These are phyloP conservation scores for Pueraria montana DNA, from an alignment of 306 rosid genomes.

Conservation along the genomic window DNA sequence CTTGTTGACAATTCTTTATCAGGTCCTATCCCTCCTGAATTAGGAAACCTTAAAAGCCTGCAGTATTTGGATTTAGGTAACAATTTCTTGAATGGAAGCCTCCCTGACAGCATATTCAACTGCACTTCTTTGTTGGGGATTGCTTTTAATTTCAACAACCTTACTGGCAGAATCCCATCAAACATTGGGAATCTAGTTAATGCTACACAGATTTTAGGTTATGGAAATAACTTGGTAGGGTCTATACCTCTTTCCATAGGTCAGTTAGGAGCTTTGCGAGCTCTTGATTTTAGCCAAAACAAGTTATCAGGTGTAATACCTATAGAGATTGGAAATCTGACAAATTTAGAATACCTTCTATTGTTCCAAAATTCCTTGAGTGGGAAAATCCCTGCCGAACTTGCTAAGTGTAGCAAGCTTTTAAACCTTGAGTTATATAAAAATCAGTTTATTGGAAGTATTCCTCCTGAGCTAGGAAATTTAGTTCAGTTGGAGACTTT, in stretches of 20 bases:
- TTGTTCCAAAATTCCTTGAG: constrained; percentile 63
- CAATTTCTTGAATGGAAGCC: constrained; percentile 69
- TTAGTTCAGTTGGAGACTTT: constrained; percentile 62
- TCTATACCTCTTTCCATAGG: constrained; percentile 78
- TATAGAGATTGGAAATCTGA: constrained; percentile 68
- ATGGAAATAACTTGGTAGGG: constrained; percentile 65
- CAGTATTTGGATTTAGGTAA: constrained; percentile 61
- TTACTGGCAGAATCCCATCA: constrained; percentile 73
- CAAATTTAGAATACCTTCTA: constrained; percentile 55
- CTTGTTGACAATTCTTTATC: constrained; percentile 66
- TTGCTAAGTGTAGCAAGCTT: constrained; percentile 68
- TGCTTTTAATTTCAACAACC: constrained; percentile 61
- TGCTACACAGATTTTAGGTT: constrained; percentile 53
- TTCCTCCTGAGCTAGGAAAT: constrained; percentile 77
- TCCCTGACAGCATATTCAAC: constrained; percentile 78
- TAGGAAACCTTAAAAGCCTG: constrained; percentile 64
- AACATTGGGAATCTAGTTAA: constrained; percentile 67
- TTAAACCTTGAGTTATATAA: constrained; percentile 58
- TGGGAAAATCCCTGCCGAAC: constrained; percentile 74
- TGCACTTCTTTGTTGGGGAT: constrained; percentile 67
- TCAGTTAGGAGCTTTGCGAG: constrained; percentile 56
- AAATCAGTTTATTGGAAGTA: constrained; percentile 66
- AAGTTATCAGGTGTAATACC: constrained; percentile 71
- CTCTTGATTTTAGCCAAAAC: constrained; percentile 75
- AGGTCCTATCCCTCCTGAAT: constrained; percentile 71